Evolutionary conservation across 2,329 filamentous ascomycete species (phyloP), one percentile per base, ranked within the genome.

Genomic region (Sporothrix variecibatus): DNA sequence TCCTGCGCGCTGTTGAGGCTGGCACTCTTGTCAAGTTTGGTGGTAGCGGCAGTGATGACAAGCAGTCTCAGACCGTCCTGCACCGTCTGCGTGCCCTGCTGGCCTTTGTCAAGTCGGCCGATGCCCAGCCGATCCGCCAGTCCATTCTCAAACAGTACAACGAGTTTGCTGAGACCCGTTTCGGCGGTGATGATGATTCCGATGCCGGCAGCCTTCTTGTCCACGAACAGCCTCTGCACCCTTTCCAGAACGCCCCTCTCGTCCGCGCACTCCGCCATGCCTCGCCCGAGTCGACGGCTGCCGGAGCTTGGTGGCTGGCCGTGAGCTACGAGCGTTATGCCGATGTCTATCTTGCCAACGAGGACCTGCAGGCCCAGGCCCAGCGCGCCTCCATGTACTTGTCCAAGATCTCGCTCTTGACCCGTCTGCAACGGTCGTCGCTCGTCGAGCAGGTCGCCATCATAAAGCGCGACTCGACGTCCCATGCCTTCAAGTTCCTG

Each of bases 391-490:
- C 85, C 68, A 26, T 26, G 31, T 83, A 83, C 53, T 81, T 84
- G 17, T 82, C 85, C 17, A 87, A 86, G 70, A 81, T 90, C 5
- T 87, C 87, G 7, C 83, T 84, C 1, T 81, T 92, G 76, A 91
- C 87, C 75, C 86, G 90, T 8, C 82, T 92, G 8, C 89, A 92
- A 79, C 84, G 90, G 74, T 91, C 90, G 1, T 83, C 86, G 51
- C 83, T 90, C 5, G 86, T 86, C 28, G 84, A 85, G 67, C 85
- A 86, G 20, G 86, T 90, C 23, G 85, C 88, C 15, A 85, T 85
- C 8, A 86, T 90, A 4, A 85, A 87, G 0, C 90, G 88, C 75
- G 90, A 92, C 77, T 88, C 89, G 0, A 92, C 90, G 1, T 85
- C 86, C 5, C 84, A 84, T 72, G 83, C 89, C 7, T 84, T 84